Percentiles rank a stretch among this genome's conserved stretches.
phyloP scores from a whole-genome alignment of 208 protist species.

The Phytomonas sp. region DNA sequence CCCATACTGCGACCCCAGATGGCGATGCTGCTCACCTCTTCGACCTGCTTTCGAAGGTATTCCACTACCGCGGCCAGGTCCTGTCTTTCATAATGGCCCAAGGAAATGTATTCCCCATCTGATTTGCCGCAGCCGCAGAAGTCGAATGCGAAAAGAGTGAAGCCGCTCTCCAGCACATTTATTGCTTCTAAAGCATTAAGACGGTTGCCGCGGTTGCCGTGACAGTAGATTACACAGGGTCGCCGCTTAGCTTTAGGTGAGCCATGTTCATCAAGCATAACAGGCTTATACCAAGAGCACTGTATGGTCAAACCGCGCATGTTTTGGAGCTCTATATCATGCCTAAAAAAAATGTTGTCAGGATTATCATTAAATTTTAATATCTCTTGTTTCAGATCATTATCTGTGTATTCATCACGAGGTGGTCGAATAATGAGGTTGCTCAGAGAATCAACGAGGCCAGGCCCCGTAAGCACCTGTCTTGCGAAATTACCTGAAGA shows the following conservation, averaged over 20 bases:
- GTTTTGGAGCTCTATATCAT: slow-evolving; percentile 74
- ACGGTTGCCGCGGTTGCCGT: slow-evolving; percentile 84
- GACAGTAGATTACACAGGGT: slow-evolving; percentile 89
- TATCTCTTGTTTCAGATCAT: slow-evolving; percentile 47
- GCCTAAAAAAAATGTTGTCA: slow-evolving; percentile 35
- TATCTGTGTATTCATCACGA: slow-evolving; percentile 40
- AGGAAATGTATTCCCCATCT: slow-evolving; percentile 93
- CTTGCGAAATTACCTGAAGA: slow-evolving; percentile 20
- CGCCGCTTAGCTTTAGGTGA: slow-evolving; percentile 14
- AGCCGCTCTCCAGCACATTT: slow-evolving; percentile 78
- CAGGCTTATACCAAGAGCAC: slow-evolving; percentile 78
- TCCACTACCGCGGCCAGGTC: slow-evolving; percentile 87
- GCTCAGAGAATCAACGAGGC: slow-evolving; percentile 65
- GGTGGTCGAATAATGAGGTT: slow-evolving; percentile 86
- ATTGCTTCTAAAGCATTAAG: slow-evolving; percentile 70
- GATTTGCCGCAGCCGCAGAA: slow-evolving; percentile 88
- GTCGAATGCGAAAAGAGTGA: slow-evolving; percentile 90
- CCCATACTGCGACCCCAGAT: slow-evolving; percentile 95
- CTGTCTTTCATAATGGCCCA: slow-evolving; percentile 93
- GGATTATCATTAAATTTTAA: slow-evolving; percentile 49
- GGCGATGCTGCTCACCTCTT: slow-evolving; percentile 65
- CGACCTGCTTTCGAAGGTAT: slow-evolving; percentile 45
- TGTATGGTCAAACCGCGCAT: slow-evolving; percentile 70
- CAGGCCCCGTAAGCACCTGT: slow-evolving; percentile 27
- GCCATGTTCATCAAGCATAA: too few relatives aligned